Percentiles rank a stretch among this genome's conserved stretches.
Conservation (phyloP, 2,329 filamentous ascomycete genomes). For the Aspergillus aculeatus region DNA sequence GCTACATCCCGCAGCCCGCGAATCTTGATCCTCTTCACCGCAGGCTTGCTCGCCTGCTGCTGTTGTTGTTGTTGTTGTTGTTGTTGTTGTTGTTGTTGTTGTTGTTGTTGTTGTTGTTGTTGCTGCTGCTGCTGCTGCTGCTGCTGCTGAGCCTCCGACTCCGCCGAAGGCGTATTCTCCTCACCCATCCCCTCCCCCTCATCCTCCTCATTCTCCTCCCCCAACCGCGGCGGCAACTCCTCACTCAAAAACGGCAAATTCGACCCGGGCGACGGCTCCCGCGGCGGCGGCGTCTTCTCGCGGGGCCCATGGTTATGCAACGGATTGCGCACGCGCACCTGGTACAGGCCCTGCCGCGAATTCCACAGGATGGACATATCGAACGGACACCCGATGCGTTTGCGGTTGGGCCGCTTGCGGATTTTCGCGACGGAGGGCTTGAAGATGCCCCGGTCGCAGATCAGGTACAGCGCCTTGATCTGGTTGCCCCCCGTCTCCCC, state of each 20-base stretch:
- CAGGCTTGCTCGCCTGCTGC: background rate
- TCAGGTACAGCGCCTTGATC: background rate
- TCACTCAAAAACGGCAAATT: no score
- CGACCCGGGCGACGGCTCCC: background rate
- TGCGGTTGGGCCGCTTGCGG: background rate
- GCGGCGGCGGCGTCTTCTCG: background rate
- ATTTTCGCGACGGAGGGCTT: background rate
- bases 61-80: background rate
- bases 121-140: background rate
- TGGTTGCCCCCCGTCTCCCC: background rate
- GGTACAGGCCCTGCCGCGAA: background rate
- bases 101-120: no score
- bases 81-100: no score
- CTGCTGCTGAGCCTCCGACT: background rate
- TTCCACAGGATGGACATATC: background rate
- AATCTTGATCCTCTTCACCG: background rate
- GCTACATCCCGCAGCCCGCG: constrained; percentile 17
- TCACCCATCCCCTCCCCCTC: no score
- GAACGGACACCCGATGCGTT: background rate
- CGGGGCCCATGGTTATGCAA: background rate
- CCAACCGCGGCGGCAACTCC: no score
- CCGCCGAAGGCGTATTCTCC: no score
- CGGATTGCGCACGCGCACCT: background rate
- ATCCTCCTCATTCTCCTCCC: no score
- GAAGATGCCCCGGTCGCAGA: background rate